These are phyloP conservation scores for Globisporangium orthogonon DNA, from an alignment of 352 stramenopile species.

Conservation along the genomic window DNA sequence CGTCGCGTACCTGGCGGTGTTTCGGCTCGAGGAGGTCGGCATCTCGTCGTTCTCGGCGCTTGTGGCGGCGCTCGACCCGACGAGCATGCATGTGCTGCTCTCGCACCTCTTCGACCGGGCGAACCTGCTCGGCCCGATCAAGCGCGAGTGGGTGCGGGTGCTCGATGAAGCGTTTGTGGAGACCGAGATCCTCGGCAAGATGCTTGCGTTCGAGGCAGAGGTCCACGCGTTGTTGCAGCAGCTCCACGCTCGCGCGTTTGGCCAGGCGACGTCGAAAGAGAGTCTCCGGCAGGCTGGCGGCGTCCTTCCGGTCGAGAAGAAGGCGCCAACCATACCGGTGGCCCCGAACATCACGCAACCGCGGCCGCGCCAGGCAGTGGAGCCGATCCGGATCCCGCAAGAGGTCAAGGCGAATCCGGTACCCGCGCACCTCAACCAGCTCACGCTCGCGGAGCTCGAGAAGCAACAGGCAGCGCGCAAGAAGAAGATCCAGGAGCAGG, in stretches of 20 bases:
- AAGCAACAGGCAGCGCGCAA: conserved; percentile 48
- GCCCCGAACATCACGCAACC: conserved; percentile 86
- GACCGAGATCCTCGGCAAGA: conserved; percentile 55
- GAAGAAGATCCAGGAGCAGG: conserved; percentile 43
- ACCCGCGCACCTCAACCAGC: conserved; percentile 53
- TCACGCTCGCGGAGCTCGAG: conserved; percentile 61
- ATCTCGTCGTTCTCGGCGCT: conserved; percentile 53
- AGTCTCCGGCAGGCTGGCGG: conserved; percentile 34
- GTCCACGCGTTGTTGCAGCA: conserved; percentile 42
- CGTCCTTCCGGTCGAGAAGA: conserved; percentile 31
- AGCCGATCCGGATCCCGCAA: conserved; percentile 77
- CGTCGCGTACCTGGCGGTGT: conserved; percentile 85
- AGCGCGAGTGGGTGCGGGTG: conserved; percentile 70
- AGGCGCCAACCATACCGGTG: conserved; percentile 55
- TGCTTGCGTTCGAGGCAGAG: conserved; percentile 29
- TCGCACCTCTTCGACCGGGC: conserved; percentile 76
- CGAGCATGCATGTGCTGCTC: conserved; percentile 85
- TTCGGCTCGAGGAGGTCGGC: conserved; percentile 86
- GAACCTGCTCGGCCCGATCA: conserved; percentile 60
- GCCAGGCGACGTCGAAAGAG: conserved; percentile 33
- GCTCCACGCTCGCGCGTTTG: conserved; percentile 63
- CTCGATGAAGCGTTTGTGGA: conserved; percentile 87
- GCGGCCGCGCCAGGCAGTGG: conserved; percentile 48
- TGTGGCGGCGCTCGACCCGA: conserved; percentile 58
- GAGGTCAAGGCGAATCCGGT: conserved; percentile 68